These are phyloP conservation scores for Pelargonium myrrhifolium DNA, from an alignment of 441 rosid species.

Conservation along the genomic window DNA sequence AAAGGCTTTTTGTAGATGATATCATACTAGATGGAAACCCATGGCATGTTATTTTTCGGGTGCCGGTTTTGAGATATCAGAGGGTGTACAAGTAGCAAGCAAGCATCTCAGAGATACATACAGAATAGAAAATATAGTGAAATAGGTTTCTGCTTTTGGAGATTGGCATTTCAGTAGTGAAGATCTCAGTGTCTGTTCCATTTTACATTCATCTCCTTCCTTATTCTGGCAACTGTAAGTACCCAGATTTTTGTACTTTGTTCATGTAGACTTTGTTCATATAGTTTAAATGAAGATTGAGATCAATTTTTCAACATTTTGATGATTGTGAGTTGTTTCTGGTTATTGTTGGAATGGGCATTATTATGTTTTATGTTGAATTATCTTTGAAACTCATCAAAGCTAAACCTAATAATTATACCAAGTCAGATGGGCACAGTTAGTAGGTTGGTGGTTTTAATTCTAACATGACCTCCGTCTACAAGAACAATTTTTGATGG, in stretches of 20 bases:
- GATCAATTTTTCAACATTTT: not conserved
- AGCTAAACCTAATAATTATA: not conserved
- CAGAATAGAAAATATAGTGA: constrained; percentile 17
- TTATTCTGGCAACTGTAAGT: constrained; percentile 14
- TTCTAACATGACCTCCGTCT: too few relatives aligned
- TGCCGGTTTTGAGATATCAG: constrained; percentile 10
- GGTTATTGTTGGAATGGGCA: not conserved
- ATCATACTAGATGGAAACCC: constrained; percentile 8
- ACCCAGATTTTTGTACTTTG: constrained; percentile 11
- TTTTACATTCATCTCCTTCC: not conserved
- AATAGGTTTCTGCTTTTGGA: constrained; percentile 16
- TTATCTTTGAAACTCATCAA: too few relatives aligned
- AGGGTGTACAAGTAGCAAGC: constrained; percentile 17
- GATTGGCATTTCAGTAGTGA: not conserved
- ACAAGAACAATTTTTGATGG: too few relatives aligned
- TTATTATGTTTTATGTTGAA: too few relatives aligned
- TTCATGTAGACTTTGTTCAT: too few relatives aligned
- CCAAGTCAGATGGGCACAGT: too few relatives aligned
- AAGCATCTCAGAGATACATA: constrained; percentile 22
- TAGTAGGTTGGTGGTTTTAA: too few relatives aligned
- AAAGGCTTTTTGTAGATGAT: constrained; percentile 8
- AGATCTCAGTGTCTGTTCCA: not conserved
- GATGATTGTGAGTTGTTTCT: not conserved
- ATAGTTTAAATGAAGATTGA: constrained; percentile 7
- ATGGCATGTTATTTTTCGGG: constrained; percentile 3